Evolutionary conservation across 2,329 filamentous ascomycete genomes (phyloP).

Genomic region (Emmonsia crescens): DNA sequence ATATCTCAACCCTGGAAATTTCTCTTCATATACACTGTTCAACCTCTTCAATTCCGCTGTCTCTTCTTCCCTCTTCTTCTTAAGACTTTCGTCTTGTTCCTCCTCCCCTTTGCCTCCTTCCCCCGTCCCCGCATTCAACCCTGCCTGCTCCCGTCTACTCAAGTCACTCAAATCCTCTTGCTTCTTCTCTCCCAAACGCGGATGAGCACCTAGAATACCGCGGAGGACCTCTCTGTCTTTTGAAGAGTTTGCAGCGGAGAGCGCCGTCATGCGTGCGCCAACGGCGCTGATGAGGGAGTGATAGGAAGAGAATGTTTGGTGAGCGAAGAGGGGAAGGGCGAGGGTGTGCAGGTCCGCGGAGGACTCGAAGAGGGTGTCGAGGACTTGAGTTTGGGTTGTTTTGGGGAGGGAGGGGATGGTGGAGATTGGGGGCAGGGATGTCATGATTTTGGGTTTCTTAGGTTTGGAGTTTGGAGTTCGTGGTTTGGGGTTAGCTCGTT

Average conservation of each 20-base stretch:
- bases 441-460: background rate
- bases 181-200: constrained; percentile 64
- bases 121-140: constrained; percentile 40
- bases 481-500: background rate
- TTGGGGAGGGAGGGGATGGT: constrained; percentile 10
- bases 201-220: constrained; percentile 68
- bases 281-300: constrained; percentile 56
- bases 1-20: constrained; percentile 73
- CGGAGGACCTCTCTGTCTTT: constrained; percentile 51
- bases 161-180: constrained; percentile 60
- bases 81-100: constrained; percentile 23
- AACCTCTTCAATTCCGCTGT: constrained; percentile 44
- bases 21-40: constrained; percentile 69
- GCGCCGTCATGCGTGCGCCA: constrained; percentile 49
- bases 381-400: constrained; percentile 25
- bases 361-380: constrained; percentile 79
- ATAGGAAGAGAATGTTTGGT: constrained; percentile 55
- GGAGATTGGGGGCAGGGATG: constrained; percentile 7
- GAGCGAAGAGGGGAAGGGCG: constrained; percentile 55
- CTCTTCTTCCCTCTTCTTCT: constrained; percentile 18
- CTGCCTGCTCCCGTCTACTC: constrained; percentile 71
- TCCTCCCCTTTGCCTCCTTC: constrained; percentile 26
- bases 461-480: background rate
- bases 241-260: constrained; percentile 43
- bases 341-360: constrained; percentile 63